Evolutionary conservation across 495 filamentous ascomycete genomes (phyloP), one percentile per base, ranked within the genome.

Genomic region (Penicillium antarcticum): DNA sequence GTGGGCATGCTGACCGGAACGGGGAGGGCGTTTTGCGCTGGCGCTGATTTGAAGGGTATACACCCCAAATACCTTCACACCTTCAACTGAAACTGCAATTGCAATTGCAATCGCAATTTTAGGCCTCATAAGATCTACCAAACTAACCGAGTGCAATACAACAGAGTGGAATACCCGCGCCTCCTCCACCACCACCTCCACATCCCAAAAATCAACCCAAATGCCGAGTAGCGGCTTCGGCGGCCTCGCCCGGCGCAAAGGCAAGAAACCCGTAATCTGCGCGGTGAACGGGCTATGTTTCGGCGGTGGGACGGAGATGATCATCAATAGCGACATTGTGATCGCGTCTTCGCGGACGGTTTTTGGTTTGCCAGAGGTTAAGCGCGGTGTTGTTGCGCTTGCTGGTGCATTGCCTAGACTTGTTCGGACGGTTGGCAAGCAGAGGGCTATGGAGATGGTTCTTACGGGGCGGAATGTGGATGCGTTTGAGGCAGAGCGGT

Each of bases 271-370:
- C n/a, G 67, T 92, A 8, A 80, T 94, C 39, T 80, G 80, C 11
- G 89, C 89, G 1, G 81, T 92, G 16, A 86, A 89, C 56, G 89
- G 89, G 1, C 59, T 87, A 13, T 82, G 79, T 53, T 74, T 87
- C 33, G 89, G 89, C n/a, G 89, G 88, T 13, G 89, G 88, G 1
- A 75, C 80, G 49, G 89, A 94, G 64, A 86, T 88, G 71, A 72
- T 82, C 8, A 70, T 86, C n/a, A 91, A 91, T 54, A 75, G 75
- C 42, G 89, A 94, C 62, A 48, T 92, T 12, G 81, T 89, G 0
- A 55, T 91, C 41, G 86, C 87, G 3, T 65, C 74, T 0, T 55
- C 64, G 16, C 48, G 51, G 2, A 81, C 84, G 0, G 65, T 69
- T 18, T 87, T 94, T 57, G 79, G 70, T 11, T 70, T 91, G 12